These are phyloP conservation scores for Phyllosticta paracitricarpa DNA, from an alignment of 2,329 filamentous ascomycete species.

Conservation along the genomic window DNA sequence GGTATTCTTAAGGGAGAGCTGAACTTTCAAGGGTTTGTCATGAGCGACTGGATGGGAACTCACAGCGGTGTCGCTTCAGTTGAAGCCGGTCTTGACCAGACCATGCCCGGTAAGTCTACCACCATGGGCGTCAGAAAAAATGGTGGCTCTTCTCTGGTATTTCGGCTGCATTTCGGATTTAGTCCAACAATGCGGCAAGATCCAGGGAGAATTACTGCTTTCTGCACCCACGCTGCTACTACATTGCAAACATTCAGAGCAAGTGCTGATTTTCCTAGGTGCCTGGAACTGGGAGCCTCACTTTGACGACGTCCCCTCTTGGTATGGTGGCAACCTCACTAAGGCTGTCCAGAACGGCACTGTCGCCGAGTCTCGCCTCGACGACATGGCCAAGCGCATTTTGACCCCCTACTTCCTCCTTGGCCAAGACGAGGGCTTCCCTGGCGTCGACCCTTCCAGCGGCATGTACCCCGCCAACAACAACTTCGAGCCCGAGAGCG, in stretches of 20 bases:
- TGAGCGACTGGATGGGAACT: constrained; percentile 18
- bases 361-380: constrained; percentile 29
- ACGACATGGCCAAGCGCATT: constrained; percentile 39
- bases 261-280: too few species aligned
- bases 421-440: constrained; percentile 30
- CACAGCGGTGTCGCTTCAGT: constrained; percentile 19
- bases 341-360: constrained; percentile 31
- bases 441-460: constrained; percentile 23
- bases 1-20: constrained; percentile 41
- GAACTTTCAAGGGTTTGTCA: constrained; percentile 22
- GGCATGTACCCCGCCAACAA: constrained; percentile 6
- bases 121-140: too few species aligned
- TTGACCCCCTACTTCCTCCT: constrained; percentile 38
- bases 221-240: constrained; percentile 10
- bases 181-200: background rate
- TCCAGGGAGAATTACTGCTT: background rate
- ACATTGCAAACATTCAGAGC: too few species aligned
- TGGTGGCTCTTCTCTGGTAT: too few species aligned
- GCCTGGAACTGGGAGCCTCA: constrained; percentile 23
- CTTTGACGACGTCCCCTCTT: constrained; percentile 39
- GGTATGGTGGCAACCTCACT: constrained; percentile 25
- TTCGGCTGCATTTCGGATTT: too few species aligned
- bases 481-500: constrained; percentile 3
- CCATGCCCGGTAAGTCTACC: constrained; percentile 3
- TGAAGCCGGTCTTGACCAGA: constrained; percentile 20